These are phyloP conservation scores for Thalassiosira ordinaria DNA, from an alignment of 352 stramenopile species.

Conservation along the genomic window DNA sequence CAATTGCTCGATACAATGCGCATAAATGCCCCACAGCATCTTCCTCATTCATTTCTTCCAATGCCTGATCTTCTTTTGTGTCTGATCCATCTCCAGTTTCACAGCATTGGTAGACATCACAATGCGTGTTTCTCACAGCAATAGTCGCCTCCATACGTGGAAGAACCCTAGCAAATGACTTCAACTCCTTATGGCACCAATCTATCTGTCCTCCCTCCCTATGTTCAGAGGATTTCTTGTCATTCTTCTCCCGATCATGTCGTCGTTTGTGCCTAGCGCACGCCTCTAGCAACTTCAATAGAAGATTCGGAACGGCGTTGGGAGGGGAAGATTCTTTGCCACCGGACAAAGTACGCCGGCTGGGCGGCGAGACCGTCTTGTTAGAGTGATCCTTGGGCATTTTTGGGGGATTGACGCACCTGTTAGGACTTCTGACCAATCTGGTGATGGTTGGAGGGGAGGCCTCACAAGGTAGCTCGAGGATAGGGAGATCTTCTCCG, in stretches of 20 bases:
- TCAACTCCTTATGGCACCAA: conserved; percentile 43
- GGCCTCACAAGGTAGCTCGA: too few species aligned
- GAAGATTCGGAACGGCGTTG: conserved; percentile 10
- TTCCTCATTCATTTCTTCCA: conserved; percentile 20
- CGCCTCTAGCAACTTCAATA: conserved; percentile 57
- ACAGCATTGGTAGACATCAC: conserved; percentile 41
- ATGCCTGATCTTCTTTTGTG: neutral
- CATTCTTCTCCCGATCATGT: conserved; percentile 38
- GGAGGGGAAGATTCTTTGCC: neutral
- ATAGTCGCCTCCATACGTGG: conserved; percentile 52
- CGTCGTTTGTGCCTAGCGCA: conserved; percentile 54
- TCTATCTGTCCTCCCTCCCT: conserved; percentile 7
- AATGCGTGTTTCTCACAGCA: conserved; percentile 9
- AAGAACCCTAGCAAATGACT: conserved; percentile 49
- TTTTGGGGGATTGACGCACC: too few species aligned
- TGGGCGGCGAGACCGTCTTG: neutral
- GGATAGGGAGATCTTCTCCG: too few species aligned
- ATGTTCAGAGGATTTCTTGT: conserved; percentile 3
- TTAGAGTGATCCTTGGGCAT: neutral
- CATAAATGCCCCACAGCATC: conserved; percentile 53
- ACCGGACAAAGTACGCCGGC: neutral
- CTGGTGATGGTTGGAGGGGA: too few species aligned
- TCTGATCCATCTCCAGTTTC: neutral
- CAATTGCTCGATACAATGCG: conserved; percentile 58
- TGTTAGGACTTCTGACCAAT: too few species aligned